Evolutionary conservation across 305 asterid species (phyloP), one percentile per base, ranked within the genome.

Genomic region (Plantago lanceolata): DNA sequence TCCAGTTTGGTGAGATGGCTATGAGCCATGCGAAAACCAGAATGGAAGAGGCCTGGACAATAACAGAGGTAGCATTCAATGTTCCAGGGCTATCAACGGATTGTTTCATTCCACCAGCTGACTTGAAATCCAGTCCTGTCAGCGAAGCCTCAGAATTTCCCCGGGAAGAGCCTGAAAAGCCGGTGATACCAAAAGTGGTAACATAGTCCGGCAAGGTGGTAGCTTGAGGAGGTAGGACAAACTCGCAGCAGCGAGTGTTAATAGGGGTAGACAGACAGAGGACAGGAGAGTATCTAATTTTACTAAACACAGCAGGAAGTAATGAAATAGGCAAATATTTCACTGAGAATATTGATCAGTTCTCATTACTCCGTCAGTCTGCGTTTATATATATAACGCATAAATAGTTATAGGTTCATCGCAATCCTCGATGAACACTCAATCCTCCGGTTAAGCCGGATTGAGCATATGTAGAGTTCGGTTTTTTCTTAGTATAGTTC

Each of bases 41-140:
- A 65, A 85, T 88, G 94, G 96, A 85, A 70, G 96, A 88, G 75
- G 82, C 78, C 18, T 88, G 96, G 96, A 83, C 87, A 5, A 88
- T 88, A 2, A 93, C 85, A 48, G 96, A 87, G 79, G 93, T 79
- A 0, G 90, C 90, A 0, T 87, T 87, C 64, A 87, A 88, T 20
- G 81, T 88, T 26, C 91, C 90, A 0, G 96, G 96, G 16, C 71
- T 88, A 21, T 88, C 94, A 1, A 8, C 69, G 19, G 96, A 88
- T 75, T 88, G 94, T 65, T 88, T 88, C 52, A 85, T 88, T 26
- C 94, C 96, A 4, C 96, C 94, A 1, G 81, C 80, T 19, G 96
- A 88, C 40, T 63, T 88, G 69, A 73, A 78, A 48, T 66, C 89
- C 5, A 65, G 77, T 19, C 75, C 79, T 8, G 24, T 77, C 16